phyloP scores from a whole-genome alignment of 495 filamentous ascomycete genomes.

The Astrocystis sublimbata region DNA sequence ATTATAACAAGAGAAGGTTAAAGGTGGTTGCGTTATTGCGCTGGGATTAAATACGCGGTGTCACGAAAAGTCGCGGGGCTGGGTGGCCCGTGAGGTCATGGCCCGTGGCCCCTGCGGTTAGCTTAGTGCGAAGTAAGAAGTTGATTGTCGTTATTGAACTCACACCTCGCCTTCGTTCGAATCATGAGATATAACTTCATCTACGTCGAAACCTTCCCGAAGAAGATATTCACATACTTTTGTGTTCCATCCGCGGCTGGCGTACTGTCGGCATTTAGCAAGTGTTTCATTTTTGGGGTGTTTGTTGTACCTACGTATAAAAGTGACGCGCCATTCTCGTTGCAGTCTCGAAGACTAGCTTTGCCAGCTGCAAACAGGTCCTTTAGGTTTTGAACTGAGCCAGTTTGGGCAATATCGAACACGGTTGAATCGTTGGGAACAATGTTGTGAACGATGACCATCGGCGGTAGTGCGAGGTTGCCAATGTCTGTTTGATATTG shows the following conservation, averaged over 20 bases:
- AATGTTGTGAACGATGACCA: background rate
- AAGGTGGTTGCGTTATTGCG: too few species aligned
- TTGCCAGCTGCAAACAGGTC: conserved; percentile 2
- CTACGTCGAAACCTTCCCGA: conserved; percentile 7
- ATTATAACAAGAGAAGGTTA: too few species aligned
- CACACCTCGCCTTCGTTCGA: background rate
- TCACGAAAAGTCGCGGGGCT: too few species aligned
- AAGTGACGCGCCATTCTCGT: conserved; percentile 10
- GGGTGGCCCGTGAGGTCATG: too few species aligned
- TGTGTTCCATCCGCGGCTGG: conserved; percentile 5
- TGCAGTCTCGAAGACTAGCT: conserved; percentile 5
- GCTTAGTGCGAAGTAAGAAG: too few species aligned
- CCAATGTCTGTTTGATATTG: background rate
- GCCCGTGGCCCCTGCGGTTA: too few species aligned
- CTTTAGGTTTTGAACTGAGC: conserved; percentile 2
- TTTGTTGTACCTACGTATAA: background rate
- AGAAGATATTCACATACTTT: conserved; percentile 4
- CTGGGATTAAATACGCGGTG: too few species aligned
- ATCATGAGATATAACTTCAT: conserved; percentile 11
- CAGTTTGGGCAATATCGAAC: conserved; percentile 2
- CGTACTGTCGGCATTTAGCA: conserved; percentile 7
- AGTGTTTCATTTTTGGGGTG: background rate
- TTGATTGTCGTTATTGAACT: background rate
- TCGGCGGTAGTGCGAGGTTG: background rate
- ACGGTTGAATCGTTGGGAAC: conserved; percentile 1